These are phyloP conservation scores for Stephanodiscus triporus DNA, from an alignment of 108 stramenopile genomes.

Conservation along the genomic window DNA sequence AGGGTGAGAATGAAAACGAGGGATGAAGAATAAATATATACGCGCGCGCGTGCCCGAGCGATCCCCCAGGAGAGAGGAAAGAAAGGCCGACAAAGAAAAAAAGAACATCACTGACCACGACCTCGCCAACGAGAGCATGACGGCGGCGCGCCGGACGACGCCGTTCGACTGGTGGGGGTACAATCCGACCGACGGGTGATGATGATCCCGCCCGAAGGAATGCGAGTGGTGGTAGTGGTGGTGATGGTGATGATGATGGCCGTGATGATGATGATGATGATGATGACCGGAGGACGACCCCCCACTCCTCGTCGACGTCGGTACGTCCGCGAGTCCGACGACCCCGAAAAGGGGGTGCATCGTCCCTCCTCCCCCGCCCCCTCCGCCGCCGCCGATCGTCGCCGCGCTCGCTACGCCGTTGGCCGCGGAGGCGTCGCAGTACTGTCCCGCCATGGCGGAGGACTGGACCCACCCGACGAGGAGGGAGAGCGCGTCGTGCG, in stretches of 20 bases:
- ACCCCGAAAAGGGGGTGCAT: too few species aligned
- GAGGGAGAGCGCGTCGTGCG: not conserved
- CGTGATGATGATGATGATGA: conserved; percentile 11
- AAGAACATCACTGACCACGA: conserved; percentile 2
- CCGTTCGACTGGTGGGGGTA: not conserved
- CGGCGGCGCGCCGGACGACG: not conserved
- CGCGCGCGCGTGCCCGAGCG: too few species aligned
- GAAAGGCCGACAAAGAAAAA: not conserved
- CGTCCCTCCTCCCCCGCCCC: conserved; percentile 9
- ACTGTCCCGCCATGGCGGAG: conserved; percentile 44
- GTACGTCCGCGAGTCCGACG: not conserved
- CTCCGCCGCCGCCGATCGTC: conserved; percentile 13
- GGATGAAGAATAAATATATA: not conserved
- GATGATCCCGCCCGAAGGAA: not conserved
- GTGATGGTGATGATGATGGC: conserved; percentile 1
- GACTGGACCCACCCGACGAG: conserved; percentile 13
- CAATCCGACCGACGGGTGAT: not conserved
- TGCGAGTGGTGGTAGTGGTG: not conserved
- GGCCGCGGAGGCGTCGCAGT: conserved; percentile 41
- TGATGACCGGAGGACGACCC: not conserved
- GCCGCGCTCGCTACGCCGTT: conserved; percentile 32
- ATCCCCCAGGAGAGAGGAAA: not conserved
- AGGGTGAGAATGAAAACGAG: not conserved
- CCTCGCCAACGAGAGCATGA: conserved; percentile 4
- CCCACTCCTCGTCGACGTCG: not conserved